Evolutionary conservation across 2,329 filamentous ascomycete genomes (phyloP).

Genomic region (Ascochyta fabae): DNA sequence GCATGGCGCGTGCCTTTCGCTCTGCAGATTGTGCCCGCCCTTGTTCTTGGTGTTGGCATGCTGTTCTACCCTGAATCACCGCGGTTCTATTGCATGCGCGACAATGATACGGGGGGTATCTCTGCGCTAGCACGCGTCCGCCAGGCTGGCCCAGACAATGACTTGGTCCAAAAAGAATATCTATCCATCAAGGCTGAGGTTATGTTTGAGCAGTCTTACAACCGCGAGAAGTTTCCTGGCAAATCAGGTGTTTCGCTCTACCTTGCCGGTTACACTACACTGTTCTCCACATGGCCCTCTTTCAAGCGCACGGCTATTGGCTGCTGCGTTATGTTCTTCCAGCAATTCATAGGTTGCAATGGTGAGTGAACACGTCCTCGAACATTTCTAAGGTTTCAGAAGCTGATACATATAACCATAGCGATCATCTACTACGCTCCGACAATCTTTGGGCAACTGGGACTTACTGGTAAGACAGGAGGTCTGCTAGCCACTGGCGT

Average conservation of each 20-base stretch:
- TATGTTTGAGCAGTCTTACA: slow-evolving; percentile 61
- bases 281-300: slow-evolving; percentile 54
- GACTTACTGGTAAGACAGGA: slow-evolving; percentile 63
- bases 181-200: slow-evolving; percentile 52
- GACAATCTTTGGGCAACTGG: slow-evolving; percentile 79
- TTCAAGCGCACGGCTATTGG: slow-evolving; percentile 48
- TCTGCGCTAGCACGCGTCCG: slow-evolving; percentile 56
- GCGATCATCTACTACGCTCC: slow-evolving; percentile 74
- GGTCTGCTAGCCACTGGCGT: slow-evolving; percentile 81
- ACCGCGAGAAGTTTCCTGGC: slow-evolving; percentile 41
- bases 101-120: slow-evolving; percentile 53
- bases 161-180: slow-evolving; percentile 70
- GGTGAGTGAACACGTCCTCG: slow-evolving; percentile 43
- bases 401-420: background rate
- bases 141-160: slow-evolving; percentile 55
- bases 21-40: slow-evolving; percentile 79
- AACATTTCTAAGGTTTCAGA: background rate
- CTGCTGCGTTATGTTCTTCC: slow-evolving; percentile 51
- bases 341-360: slow-evolving; percentile 78
- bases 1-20: slow-evolving; percentile 72
- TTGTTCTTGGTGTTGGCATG: slow-evolving; percentile 73
- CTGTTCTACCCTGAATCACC: slow-evolving; percentile 36
- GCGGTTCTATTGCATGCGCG: slow-evolving; percentile 38
- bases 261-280: slow-evolving; percentile 61
- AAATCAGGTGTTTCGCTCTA: slow-evolving; percentile 57